Evolutionary conservation across 2,329 filamentous ascomycete genomes (phyloP), one percentile per base, ranked within the genome.

Genomic region (Diaporthe batatas): DNA sequence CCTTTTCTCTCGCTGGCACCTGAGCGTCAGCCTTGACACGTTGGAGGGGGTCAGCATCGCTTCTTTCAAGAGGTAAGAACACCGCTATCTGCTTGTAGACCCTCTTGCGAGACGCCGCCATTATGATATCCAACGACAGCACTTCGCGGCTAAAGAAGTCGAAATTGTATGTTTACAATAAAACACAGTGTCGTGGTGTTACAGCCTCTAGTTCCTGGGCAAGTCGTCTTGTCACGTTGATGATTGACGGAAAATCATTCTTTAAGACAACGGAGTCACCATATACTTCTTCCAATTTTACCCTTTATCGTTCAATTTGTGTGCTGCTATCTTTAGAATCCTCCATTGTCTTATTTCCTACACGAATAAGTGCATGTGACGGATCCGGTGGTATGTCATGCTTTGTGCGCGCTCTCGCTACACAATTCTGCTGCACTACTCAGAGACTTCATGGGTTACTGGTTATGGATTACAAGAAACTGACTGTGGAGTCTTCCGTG

Each of bases 51-150:
- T n/a, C 42, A 8, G 23, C 32, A 5, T 14, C 11, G 2, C 18
- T 14, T 49, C 44, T 34, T 16, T 65, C 62, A 11, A 36, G 21
- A 2, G 62, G 62, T 29, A 65, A 23, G 11, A 51, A 36, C 29
- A 65, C 62, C 29, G 44, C 62, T 65, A 51, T 65, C 16, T 65
- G 62, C 6, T 14, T 65, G 25, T 51, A 65, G 21, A 2, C 14
- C 34, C 62, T 65, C 10, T 2, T 29, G n/a, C 57, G 57, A 59
- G 39, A 14, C 36, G 23, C 8, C 42, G 59, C 29, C 62, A 65
- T 65, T 21, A 21, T 25, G 21, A 14, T 2, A 23, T 34, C 29
- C 3, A 18, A 51, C 6, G 16, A 51, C 21, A 12, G 14, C 12
- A 65, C 32, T 39, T 21, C 1, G 11, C 3, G 6, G 14, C 21